These are phyloP conservation scores for Aspergillus thermomutatus DNA, from an alignment of 2,329 filamentous ascomycete genomes.

Conservation along the genomic window DNA sequence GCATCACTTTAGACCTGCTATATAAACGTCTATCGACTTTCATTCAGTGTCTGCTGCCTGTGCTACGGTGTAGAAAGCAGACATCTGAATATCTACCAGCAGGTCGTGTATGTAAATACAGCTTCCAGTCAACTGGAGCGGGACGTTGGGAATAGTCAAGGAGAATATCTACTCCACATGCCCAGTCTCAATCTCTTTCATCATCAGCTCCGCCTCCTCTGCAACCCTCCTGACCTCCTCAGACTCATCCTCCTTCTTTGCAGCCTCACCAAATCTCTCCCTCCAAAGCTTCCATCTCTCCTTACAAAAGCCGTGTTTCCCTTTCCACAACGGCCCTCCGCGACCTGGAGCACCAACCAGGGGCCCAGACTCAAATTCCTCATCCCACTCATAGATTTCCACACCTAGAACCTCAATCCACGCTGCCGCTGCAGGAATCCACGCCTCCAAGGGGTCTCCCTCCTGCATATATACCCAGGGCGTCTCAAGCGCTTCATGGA, in stretches of 20 bases:
- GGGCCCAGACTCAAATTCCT: conserved; percentile 1
- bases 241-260: neutral
- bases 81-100: too few species aligned
- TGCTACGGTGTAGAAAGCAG: too few species aligned
- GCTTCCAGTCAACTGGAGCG: too few species aligned
- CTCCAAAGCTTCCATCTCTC: conserved; percentile 10
- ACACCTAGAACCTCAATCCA: conserved; percentile 13
- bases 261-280: conserved; percentile 9
- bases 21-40: too few species aligned
- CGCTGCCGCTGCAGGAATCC: conserved; percentile 8
- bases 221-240: conserved; percentile 1
- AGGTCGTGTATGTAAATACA: too few species aligned
- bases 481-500: conserved; percentile 7
- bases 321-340: conserved; percentile 10
- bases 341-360: neutral
- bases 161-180: neutral
- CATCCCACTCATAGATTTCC: conserved; percentile 13
- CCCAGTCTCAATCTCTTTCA: conserved; percentile 10
- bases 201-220: conserved; percentile 7
- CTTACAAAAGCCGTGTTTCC: conserved; percentile 11
- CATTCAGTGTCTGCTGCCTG: too few species aligned
- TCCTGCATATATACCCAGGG: neutral
- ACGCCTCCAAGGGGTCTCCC: conserved; percentile 1
- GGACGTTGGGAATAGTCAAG: too few species aligned
- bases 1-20: too few species aligned